Base-by-base conservation (phyloP, 2,329 filamentous ascomycete species). In the Pseudogymnoascus sp. region DNA sequence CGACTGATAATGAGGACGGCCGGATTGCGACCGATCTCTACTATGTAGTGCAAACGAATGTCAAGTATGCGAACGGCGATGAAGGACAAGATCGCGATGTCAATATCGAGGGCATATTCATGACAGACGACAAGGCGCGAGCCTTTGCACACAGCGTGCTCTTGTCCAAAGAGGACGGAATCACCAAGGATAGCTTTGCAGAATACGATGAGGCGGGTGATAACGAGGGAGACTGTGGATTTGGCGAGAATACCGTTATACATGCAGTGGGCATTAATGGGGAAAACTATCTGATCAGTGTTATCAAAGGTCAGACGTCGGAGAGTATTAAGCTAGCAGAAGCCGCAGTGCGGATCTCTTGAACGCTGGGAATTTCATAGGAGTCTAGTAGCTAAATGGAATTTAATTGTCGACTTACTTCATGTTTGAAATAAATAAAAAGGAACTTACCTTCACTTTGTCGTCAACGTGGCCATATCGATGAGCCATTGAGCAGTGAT, bases 231-330 rank as follows among this genome's bases (percentile, higher is more conserved):
- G 60, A 59, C 1, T 69, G 65, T 2, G 64, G 76, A 62, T 81
- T 75, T 72, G 78, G 77, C 4, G 77, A 79, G 14, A 76, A 80
- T 23, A 74, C 76, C 2, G 63, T 78, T 1, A 74, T 77, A 12
- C 78, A 79, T 63, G 78, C 78, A 5, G 76, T 81, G 1, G 71
- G 73, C 0, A 69, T 74, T 45, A 76, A 70, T 6, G 79, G 78
- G 0, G 73, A 78, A 70, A 79, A 79, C 66, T 75, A 71, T 49
- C 65, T 69, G 2, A 71, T 79, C 4, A 68, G 71, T 1, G 72
- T 80, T 5, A 75, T 49, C 23, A 49, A 49, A 49, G 43, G 43
- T 49, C 43, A 49, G 43, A 9, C 43, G 43, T 5, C 23, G 12
- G 23, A 49, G 12, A 49, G 43, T 16, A 16, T 49, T 16, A 28